Evolutionary conservation across 192 early-diverging fungal genomes (phyloP).

Genomic region (Coemansia sp.): DNA sequence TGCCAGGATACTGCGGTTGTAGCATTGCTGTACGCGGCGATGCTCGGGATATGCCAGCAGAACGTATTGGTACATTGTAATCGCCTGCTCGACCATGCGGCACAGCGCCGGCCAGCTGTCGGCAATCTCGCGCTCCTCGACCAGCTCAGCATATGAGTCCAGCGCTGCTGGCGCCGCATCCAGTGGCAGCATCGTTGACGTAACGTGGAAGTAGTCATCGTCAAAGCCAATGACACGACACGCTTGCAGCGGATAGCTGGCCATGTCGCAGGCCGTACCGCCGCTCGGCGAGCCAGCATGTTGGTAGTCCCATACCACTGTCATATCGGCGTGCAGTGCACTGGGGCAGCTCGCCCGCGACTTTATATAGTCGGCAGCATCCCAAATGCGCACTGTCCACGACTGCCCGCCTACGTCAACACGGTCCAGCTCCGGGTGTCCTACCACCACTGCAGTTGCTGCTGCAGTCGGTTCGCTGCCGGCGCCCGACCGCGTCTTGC

Average conservation of each 20-base stretch:
- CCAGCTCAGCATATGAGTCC: slow-evolving; percentile 49
- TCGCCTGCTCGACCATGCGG: slow-evolving; percentile 48
- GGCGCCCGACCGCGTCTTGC: slow-evolving; percentile 19
- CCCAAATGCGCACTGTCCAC: slow-evolving; percentile 54
- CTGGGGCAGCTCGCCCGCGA: slow-evolving; percentile 35
- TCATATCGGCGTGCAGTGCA: slow-evolving; percentile 41
- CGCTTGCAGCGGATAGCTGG: slow-evolving; percentile 42
- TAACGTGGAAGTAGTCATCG: slow-evolving; percentile 48
- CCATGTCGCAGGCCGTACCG: slow-evolving; percentile 4
- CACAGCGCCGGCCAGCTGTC: slow-evolving; percentile 52
- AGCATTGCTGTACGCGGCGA: slow-evolving; percentile 54
- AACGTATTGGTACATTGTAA: slow-evolving; percentile 51
- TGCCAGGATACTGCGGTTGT: slow-evolving; percentile 55
- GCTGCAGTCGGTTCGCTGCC: background rate
- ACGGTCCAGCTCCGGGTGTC: slow-evolving; percentile 52
- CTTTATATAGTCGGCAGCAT: slow-evolving; percentile 35
- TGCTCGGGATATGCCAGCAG: slow-evolving; percentile 52
- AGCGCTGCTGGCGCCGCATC: slow-evolving; percentile 15
- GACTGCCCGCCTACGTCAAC: slow-evolving; percentile 54
- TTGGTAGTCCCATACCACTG: slow-evolving; percentile 53
- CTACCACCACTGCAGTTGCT: slow-evolving; percentile 1
- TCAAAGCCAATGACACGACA: slow-evolving; percentile 49
- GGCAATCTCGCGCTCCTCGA: slow-evolving; percentile 47
- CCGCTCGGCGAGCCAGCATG: slow-evolving; percentile 8
- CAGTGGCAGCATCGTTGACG: slow-evolving; percentile 42